Evolutionary conservation across 2,329 filamentous ascomycete species (phyloP), one percentile per base, ranked within the genome.

Genomic region (Fusarium pseudocircinatum): DNA sequence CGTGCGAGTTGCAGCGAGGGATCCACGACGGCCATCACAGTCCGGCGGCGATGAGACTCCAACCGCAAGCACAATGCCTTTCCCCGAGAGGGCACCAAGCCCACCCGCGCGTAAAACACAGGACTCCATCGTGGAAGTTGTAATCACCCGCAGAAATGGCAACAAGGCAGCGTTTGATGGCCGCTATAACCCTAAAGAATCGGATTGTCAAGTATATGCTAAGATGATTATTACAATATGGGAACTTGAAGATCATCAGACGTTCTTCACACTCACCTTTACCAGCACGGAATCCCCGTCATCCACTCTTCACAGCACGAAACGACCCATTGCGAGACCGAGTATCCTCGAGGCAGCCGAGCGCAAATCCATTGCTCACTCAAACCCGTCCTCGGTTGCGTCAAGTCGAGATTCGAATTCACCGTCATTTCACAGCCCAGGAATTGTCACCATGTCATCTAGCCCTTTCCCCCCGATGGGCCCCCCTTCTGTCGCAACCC

Each of bases 171-270:
- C 73, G 2, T 79, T 82, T 30, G 81, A 83, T 26, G 75, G 77
- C 28, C 79, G 77, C 32, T 77, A 78, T 42, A 82, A 81, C 63
- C 77, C 79, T 15, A 83, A 82, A 68, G 80, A 80, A 24, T 81
- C 79, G 12, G 81, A 83, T 28, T 81, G 80, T 56, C 85, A 84
- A 75, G 81, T 89, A 0, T 89, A 89, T 70, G 91, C 93, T 28
- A 92, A 91, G 72, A 93, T 95, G 91, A 93, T 94, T 52, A 89
- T 95, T 28, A 93, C 91, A 2, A 88, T 93, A 12, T 95, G 92
- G 91, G 87, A 89, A 67, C 85, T 88, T n/a, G 88, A 92, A 43
- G 89, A 93, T 46, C 86, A 87, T 26, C 88, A 91, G 73, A 89
- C 87, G 15, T 94, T 92, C 80, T 95, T 91, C 78, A 94, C 92